Evolutionary conservation across 768 basidiomycete genomes (phyloP).

Genomic region (Naematelia aurantialba): DNA sequence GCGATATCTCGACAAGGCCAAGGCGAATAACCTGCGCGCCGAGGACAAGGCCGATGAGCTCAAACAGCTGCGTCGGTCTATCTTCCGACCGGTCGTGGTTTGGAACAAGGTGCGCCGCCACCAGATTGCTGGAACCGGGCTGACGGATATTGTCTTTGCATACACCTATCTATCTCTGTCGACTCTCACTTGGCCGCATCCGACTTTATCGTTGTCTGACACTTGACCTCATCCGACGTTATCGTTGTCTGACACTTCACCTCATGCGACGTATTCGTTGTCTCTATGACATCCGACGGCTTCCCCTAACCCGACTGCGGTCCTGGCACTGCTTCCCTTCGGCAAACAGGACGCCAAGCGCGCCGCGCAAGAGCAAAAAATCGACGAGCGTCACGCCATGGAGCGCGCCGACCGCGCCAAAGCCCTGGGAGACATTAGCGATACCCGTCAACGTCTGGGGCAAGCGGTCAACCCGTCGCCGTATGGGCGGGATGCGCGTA

Average conservation of each 20-base stretch:
- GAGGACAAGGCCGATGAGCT: constrained; percentile 90
- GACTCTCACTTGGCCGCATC: too few species aligned
- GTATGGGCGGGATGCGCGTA: constrained; percentile 53
- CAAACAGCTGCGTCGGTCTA: constrained; percentile 87
- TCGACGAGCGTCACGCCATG: constrained; percentile 79
- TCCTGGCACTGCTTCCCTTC: not conserved
- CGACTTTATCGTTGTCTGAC: too few species aligned
- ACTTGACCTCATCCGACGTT: too few species aligned
- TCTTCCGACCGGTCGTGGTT: constrained; percentile 85
- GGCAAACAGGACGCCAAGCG: constrained; percentile 70
- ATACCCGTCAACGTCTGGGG: constrained; percentile 80
- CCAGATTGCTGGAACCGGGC: too few species aligned
- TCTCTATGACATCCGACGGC: too few species aligned
- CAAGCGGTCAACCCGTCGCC: constrained; percentile 65
- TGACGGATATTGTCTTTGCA: too few species aligned
- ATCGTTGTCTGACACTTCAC: too few species aligned
- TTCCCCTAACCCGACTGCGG: too few species aligned
- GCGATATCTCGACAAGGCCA: constrained; percentile 87
- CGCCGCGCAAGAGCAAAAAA: constrained; percentile 75
- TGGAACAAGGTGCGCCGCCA: constrained; percentile 68
- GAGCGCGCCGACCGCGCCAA: constrained; percentile 79
- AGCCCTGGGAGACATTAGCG: constrained; percentile 77
- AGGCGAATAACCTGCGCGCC: constrained; percentile 79
- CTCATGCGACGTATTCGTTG: too few species aligned
- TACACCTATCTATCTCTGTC: not conserved